Conservation (phyloP, 179 eudicot species). For the Spergularia azorica region DNA sequence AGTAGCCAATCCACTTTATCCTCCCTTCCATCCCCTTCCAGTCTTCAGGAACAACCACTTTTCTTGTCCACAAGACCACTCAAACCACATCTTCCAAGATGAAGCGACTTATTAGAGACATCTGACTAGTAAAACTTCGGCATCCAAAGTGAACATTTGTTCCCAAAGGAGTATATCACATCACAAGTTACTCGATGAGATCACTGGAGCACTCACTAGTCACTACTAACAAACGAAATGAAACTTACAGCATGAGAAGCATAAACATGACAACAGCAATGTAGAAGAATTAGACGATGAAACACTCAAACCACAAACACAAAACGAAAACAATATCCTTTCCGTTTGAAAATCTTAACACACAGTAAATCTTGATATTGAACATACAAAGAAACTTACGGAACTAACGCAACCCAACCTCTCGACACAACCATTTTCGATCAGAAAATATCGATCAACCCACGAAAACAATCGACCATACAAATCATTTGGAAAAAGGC, state of each 20-base stretch:
- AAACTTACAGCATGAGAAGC: background rate
- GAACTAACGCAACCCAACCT: background rate
- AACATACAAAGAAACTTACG: background rate
- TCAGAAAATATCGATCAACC: background rate
- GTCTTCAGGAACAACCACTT: background rate
- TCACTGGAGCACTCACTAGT: background rate
- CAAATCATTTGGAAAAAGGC: background rate
- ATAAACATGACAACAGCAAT: background rate
- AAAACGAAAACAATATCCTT: background rate
- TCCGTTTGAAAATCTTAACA: background rate
- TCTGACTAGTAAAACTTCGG: background rate
- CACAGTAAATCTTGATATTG: background rate
- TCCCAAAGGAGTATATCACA: background rate
- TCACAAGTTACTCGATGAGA: background rate
- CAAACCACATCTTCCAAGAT: background rate
- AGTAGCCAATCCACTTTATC: background rate
- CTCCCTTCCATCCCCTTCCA: background rate
- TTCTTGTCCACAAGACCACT: background rate
- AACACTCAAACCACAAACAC: background rate
- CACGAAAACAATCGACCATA: background rate
- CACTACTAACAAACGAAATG: background rate
- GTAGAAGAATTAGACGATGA: background rate
- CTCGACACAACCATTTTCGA: background rate
- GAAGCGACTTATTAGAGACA: background rate
- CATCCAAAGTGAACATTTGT: background rate